Evolutionary conservation across 2,329 filamentous ascomycete genomes (phyloP), one percentile per base, ranked within the genome.

Genomic region (Penicillium olsonii): DNA sequence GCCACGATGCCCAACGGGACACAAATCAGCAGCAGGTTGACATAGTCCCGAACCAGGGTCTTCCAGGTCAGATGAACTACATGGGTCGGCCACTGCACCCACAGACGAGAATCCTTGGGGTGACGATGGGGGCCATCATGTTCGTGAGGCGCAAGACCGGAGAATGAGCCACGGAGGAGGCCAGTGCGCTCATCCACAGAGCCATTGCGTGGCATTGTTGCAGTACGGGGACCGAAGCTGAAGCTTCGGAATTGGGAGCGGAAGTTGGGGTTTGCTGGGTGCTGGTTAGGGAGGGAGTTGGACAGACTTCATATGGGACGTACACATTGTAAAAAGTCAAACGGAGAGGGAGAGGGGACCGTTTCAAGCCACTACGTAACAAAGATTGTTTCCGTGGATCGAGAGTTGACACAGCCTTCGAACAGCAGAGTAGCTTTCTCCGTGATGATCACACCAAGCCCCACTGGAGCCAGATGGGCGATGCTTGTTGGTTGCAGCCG

Each of bases 1-100:
- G 83, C 73, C 40, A 84, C 64, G 58, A 87, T 86, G 46, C 84
- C 84, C 31, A 83, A 65, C 3, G 84, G 84, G n/a, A 86, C 82
- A 59, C 85, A 85, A 55, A 86, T 70, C 45, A 87, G 75, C 17
- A 87, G 68, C 42, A 85, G 64, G 60, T 87, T 86, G 54, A 78
- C 84, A 69, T 76, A 76, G 59, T 77, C 77, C 20, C 73, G 75
- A 19, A 68, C 62, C n/a, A 78, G 63, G 3, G 75, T 74, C 46
- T 68, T 58, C 68, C 71, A 77, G 8, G 72, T 73, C 49, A 75
- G 61, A 56, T 70, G 69, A 37, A 65, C 60, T 15, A 70, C 65
- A 8, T 70, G 59, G 18, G 61, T 60, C 15, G 76, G 75, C 63
- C 69, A 72, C 47, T 65, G 64, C 29, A 73, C 64, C 65, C 70